Conservation (phyloP, 2,329 filamentous ascomycete species). For the Aspergillus neotritici region DNA sequence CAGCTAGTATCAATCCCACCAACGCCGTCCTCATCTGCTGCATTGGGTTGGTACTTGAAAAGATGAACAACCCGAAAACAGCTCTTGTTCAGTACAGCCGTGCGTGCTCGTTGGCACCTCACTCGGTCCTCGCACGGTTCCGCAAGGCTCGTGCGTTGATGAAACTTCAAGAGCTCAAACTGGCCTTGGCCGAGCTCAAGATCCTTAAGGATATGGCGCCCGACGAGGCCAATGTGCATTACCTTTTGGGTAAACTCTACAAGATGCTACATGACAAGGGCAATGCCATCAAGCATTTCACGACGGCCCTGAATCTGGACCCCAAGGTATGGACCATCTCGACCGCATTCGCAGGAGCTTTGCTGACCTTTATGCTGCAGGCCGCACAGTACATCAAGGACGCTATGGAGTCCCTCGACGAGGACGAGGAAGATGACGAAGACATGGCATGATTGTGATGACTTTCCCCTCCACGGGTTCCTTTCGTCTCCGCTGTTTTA, state of each 20-base stretch:
- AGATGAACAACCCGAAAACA: constrained; percentile 71
- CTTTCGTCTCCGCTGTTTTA: constrained; percentile 6
- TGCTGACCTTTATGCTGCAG: constrained; percentile 42
- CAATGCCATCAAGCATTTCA: constrained; percentile 86
- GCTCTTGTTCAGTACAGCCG: constrained; percentile 77
- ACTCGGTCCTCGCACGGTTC: constrained; percentile 77
- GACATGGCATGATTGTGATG: constrained; percentile 39
- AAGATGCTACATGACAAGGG: constrained; percentile 57
- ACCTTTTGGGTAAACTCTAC: constrained; percentile 68
- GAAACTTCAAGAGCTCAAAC: constrained; percentile 62
- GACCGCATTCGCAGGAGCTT: not conserved
- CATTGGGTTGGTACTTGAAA: constrained; percentile 84
- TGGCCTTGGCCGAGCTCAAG: constrained; percentile 75
- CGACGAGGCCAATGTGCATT: constrained; percentile 94
- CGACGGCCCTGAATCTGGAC: constrained; percentile 89
- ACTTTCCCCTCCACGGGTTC: constrained; percentile 11
- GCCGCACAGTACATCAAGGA: constrained; percentile 93
- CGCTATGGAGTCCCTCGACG: constrained; percentile 84
- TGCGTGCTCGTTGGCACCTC: constrained; percentile 75
- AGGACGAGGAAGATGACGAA: constrained; percentile 57
- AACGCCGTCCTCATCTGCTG: constrained; percentile 90
- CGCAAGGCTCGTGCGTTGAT: constrained; percentile 87
- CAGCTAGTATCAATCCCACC: constrained; percentile 82
- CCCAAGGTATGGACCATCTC: constrained; percentile 64
- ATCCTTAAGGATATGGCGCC: constrained; percentile 87